phyloP scores from a whole-genome alignment of 1,284 basidiomycete species.

The Agaricales sp. region DNA sequence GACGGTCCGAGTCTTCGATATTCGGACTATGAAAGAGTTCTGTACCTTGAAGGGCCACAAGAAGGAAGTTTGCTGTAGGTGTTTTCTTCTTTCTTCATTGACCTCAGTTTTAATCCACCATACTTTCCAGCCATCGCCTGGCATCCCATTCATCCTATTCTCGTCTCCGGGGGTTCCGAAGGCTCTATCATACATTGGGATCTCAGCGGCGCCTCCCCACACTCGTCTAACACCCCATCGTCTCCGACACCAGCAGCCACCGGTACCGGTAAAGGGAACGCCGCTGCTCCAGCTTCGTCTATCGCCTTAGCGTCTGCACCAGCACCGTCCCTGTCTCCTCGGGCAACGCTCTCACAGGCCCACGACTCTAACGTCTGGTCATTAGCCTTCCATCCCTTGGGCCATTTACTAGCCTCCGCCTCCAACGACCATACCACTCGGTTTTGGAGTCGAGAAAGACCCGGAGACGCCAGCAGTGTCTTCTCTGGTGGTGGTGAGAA shows the following conservation, averaged over 20 bases:
- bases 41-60: constrained; percentile 88
- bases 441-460: constrained; percentile 90
- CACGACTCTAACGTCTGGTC: constrained; percentile 98
- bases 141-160: constrained; percentile 90
- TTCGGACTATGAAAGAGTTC: constrained; percentile 94
- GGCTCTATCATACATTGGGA: constrained; percentile 93
- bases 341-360: constrained; percentile 80
- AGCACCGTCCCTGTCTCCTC: constrained; percentile 40
- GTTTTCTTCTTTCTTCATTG: constrained; percentile 2
- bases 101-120: constrained; percentile 1
- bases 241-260: constrained; percentile 14
- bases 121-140: constrained; percentile 70
- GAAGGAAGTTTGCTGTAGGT: constrained; percentile 95
- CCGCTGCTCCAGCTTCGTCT: background rate
- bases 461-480: constrained; percentile 60
- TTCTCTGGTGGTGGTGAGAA: constrained; percentile 72
- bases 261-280: background rate
- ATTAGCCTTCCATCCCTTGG: constrained; percentile 90
- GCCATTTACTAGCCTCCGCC: constrained; percentile 87
- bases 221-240: constrained; percentile 19
- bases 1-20: constrained; percentile 94
- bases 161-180: constrained; percentile 91
- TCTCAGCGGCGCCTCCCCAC: constrained; percentile 43
- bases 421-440: constrained; percentile 97
- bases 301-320: constrained; percentile 9